phyloP scores from a whole-genome alignment of 2,329 filamentous ascomycete genomes.

The Botrytis galanthina region DNA sequence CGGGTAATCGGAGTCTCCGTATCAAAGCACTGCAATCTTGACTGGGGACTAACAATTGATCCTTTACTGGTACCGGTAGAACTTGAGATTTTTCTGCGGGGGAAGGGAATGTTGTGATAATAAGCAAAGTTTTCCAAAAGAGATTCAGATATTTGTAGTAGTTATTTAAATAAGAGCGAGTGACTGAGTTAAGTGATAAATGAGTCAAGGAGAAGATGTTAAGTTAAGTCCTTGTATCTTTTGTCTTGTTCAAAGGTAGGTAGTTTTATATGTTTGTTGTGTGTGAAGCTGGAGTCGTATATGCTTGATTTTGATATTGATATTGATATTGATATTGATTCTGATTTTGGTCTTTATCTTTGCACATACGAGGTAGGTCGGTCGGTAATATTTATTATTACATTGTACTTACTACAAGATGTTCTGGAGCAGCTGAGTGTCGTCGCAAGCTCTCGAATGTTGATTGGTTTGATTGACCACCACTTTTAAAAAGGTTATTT shows the following conservation, averaged over 20 bases:
- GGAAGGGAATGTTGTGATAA: slow-evolving; percentile 9
- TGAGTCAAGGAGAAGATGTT: background rate
- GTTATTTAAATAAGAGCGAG: background rate
- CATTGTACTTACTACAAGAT: background rate
- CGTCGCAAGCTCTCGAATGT: slow-evolving; percentile 4
- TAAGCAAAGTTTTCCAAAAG: background rate
- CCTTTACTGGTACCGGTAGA: background rate
- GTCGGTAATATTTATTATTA: background rate
- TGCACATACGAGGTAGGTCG: background rate
- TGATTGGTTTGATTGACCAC: slow-evolving; percentile 1
- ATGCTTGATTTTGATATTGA: no score
- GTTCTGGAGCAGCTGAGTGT: slow-evolving; percentile 20
- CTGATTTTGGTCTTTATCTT: background rate
- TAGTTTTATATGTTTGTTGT: background rate
- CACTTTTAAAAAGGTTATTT: background rate
- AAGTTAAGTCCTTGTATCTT: background rate
- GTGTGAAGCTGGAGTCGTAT: background rate
- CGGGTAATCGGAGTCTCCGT: slow-evolving; percentile 12
- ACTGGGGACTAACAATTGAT: background rate
- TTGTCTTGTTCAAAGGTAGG: background rate
- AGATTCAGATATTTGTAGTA: background rate
- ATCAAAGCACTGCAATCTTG: background rate
- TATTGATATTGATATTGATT: no score
- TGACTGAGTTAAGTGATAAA: background rate
- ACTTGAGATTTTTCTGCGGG: slow-evolving; percentile 16